Evolutionary conservation across 164 flowering plant species (phyloP).

Genomic region (Nymphaea colorata): DNA sequence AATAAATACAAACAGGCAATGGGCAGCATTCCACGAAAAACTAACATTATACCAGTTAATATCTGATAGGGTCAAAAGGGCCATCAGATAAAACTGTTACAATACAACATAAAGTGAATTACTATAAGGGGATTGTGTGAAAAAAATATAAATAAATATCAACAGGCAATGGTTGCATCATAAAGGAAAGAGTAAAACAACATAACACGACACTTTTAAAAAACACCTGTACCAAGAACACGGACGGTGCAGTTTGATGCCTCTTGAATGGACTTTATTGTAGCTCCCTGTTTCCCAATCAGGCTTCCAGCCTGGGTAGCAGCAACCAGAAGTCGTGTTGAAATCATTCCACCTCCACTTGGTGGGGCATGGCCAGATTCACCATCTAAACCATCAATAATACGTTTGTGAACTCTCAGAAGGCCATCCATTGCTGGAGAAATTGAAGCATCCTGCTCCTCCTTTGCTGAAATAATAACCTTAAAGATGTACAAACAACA

Average conservation of each 20-base stretch:
- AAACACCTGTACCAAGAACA: slow-evolving; percentile 75
- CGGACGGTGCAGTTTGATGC: slow-evolving; percentile 65
- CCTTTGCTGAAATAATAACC: slow-evolving; percentile 97
- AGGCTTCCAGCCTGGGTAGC: slow-evolving; percentile 90
- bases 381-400: slow-evolving; percentile 60
- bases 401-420: slow-evolving; percentile 71
- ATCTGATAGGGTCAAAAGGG: too few species aligned
- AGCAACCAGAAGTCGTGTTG: slow-evolving; percentile 72
- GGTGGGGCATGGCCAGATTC: slow-evolving; percentile 45
- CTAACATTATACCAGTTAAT: too few species aligned
- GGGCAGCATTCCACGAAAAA: too few species aligned
- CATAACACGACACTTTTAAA: background rate
- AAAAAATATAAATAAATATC: too few species aligned
- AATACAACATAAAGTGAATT: too few species aligned
- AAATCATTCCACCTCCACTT: slow-evolving; percentile 33
- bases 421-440: slow-evolving; percentile 96
- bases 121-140: too few species aligned
- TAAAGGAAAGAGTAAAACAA: background rate
- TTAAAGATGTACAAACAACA: slow-evolving; percentile 9
- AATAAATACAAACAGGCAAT: too few species aligned
- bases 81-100: too few species aligned
- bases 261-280: slow-evolving; percentile 93
- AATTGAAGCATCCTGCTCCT: slow-evolving; percentile 71
- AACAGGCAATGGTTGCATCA: too few species aligned
- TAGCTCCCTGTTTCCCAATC: slow-evolving; percentile 91